Evolutionary conservation across 352 stramenopile genomes (phyloP).

Genomic region (Phytophthora sp.): DNA sequence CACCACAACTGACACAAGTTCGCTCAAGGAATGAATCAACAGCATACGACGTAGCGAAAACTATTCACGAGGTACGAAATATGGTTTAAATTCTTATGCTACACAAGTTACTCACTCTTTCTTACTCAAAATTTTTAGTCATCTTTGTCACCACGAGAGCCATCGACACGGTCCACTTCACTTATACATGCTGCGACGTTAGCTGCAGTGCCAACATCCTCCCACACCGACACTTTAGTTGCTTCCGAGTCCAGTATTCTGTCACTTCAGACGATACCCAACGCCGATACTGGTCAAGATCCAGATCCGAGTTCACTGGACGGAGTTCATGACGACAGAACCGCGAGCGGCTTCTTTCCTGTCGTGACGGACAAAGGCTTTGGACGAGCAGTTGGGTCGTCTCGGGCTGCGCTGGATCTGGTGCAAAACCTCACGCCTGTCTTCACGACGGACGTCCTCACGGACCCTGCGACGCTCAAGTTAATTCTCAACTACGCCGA

Average conservation of each 20-base stretch:
- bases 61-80: too few species aligned
- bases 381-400: conserved; percentile 23
- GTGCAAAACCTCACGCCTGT: conserved; percentile 76
- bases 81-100: too few species aligned
- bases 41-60: neutral
- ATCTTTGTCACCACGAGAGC: too few species aligned
- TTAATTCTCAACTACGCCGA: conserved; percentile 73
- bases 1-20: too few species aligned
- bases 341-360: neutral
- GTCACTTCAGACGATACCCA: neutral
- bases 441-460: conserved; percentile 84
- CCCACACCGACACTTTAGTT: neutral
- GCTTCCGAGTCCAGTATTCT: conserved; percentile 15
- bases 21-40: neutral
- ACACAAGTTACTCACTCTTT: too few species aligned
- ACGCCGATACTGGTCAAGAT: neutral
- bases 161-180: conserved; percentile 15
- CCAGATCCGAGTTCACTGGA: neutral
- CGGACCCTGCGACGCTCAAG: conserved; percentile 74
- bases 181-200: conserved; percentile 31
- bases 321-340: conserved; percentile 5
- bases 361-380: conserved; percentile 27
- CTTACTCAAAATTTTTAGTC: too few species aligned
- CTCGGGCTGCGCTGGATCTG: conserved; percentile 55
- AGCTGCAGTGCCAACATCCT: conserved; percentile 15